Conservation (phyloP, 2,329 filamentous ascomycete species). For the Botrytis sinoallii region DNA sequence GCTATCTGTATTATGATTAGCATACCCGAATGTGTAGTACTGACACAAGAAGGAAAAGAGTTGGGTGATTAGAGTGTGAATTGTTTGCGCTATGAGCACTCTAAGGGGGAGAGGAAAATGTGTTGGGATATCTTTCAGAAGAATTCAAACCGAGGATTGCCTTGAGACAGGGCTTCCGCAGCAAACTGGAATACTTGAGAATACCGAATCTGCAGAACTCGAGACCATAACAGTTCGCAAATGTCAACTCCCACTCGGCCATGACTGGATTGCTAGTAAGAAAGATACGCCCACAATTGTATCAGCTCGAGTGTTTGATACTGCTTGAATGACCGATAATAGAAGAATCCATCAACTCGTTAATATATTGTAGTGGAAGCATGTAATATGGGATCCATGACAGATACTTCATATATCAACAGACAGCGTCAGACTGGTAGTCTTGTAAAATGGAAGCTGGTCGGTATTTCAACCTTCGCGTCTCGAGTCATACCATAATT, state of each 20-base stretch:
- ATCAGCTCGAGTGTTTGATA: slow-evolving; percentile 36
- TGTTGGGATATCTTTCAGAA: neutral
- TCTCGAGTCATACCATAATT: slow-evolving; percentile 42
- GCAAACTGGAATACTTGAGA: neutral
- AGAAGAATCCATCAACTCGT: slow-evolving; percentile 32
- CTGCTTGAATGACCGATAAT: slow-evolving; percentile 33
- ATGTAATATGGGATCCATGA: slow-evolving; percentile 50
- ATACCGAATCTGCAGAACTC: neutral
- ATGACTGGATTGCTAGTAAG: slow-evolving; percentile 35
- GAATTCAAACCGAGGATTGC: neutral
- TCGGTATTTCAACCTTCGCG: slow-evolving; percentile 46
- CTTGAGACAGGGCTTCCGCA: neutral
- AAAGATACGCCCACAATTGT: slow-evolving; percentile 39
- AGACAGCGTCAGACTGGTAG: slow-evolving; percentile 45
- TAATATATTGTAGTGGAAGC: slow-evolving; percentile 41
- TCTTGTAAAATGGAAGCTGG: slow-evolving; percentile 45
- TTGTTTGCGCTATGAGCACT: neutral
- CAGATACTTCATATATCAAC: slow-evolving; percentile 44
- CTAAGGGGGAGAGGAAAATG: neutral
- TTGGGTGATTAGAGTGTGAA: neutral
- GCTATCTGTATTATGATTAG: neutral
- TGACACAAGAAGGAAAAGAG: neutral
- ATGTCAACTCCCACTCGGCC: slow-evolving; percentile 40
- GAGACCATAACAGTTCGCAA: slow-evolving; percentile 24
- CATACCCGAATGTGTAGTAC: neutral